These are phyloP conservation scores for Canariomyces notabilis DNA, from an alignment of 2,329 filamentous ascomycete species.

Conservation along the genomic window DNA sequence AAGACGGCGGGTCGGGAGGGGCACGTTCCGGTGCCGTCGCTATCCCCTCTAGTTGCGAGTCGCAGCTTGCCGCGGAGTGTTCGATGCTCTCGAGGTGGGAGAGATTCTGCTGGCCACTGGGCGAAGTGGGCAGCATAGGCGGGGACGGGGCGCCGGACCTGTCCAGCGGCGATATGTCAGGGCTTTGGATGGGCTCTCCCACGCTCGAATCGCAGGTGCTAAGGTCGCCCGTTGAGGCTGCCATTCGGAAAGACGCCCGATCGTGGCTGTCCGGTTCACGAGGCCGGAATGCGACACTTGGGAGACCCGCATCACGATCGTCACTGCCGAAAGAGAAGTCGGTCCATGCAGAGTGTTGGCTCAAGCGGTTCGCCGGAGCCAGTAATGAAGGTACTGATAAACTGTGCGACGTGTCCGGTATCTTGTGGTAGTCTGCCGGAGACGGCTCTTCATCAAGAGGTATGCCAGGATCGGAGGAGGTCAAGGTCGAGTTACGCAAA, in stretches of 20 bases:
- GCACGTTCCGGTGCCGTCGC: constrained; percentile 43
- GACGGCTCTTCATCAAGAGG: constrained; percentile 27
- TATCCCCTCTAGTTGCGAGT: constrained; percentile 9
- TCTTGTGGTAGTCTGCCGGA: constrained; percentile 28
- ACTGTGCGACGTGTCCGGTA: constrained; percentile 39
- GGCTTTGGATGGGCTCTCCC: constrained; percentile 26
- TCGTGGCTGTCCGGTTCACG: constrained; percentile 18
- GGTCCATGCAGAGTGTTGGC: constrained; percentile 56
- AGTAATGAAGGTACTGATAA: constrained; percentile 44
- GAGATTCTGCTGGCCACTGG: constrained; percentile 36
- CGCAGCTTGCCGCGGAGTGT: constrained; percentile 37
- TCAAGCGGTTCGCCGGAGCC: constrained; percentile 42
- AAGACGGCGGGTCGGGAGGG: constrained; percentile 45
- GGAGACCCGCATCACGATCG: constrained; percentile 31
- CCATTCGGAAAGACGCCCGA: constrained; percentile 18
- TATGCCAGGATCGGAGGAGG: constrained; percentile 28
- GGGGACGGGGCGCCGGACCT: constrained; percentile 24
- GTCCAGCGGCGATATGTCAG: constrained; percentile 31
- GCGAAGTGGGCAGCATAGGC: constrained; percentile 19
- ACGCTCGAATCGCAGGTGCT: constrained; percentile 22
- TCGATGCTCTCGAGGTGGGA: constrained; percentile 48
- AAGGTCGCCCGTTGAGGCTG: constrained; percentile 29
- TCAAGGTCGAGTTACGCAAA: constrained; percentile 31
- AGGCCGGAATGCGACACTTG: constrained; percentile 14
- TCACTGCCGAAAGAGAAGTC: constrained; percentile 55